These are phyloP conservation scores for Malassezia restricta DNA, from an alignment of 1,284 basidiomycete genomes.

Conservation along the genomic window DNA sequence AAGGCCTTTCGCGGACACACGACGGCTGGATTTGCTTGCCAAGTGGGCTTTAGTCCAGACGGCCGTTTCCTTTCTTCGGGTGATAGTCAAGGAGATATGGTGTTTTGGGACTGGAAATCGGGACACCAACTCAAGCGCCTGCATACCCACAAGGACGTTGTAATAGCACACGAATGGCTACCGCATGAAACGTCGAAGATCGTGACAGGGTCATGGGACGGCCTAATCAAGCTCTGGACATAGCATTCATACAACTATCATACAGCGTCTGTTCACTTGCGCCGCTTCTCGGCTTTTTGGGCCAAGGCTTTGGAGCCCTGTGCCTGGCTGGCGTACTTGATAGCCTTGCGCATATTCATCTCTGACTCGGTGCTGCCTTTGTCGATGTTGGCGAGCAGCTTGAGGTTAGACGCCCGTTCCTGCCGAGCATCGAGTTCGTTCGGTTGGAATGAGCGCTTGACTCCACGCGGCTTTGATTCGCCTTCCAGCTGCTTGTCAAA, in stretches of 20 bases:
- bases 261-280: slow-evolving; percentile 17
- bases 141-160: slow-evolving; percentile 79
- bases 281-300: slow-evolving; percentile 11
- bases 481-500: slow-evolving; percentile 77
- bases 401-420: slow-evolving; percentile 64
- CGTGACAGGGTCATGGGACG: slow-evolving; percentile 92
- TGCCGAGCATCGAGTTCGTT: slow-evolving; percentile 56
- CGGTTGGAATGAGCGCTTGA: slow-evolving; percentile 88
- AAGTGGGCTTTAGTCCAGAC: slow-evolving; percentile 91
- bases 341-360: slow-evolving; percentile 24
- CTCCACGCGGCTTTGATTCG: slow-evolving; percentile 62
- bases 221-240: slow-evolving; percentile 82
- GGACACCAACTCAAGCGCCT: slow-evolving; percentile 74
- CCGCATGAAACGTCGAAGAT: slow-evolving; percentile 87
- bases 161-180: slow-evolving; percentile 93
- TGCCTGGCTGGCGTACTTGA: slow-evolving; percentile 15
- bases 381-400: slow-evolving; percentile 64
- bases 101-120: slow-evolving; percentile 99
- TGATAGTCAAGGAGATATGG: slow-evolving; percentile 82
- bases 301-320: slow-evolving; percentile 17
- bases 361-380: slow-evolving; percentile 47
- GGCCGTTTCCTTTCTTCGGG: slow-evolving; percentile 94
- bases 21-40: slow-evolving; percentile 89
- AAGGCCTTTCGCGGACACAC: slow-evolving; percentile 95
- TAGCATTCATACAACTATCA: background rate